A percentile compares a stretch with the other conserved stretches of the same genome.
Conservation (phyloP, 1,284 basidiomycete species). For the Wolfiporia cocos region DNA sequence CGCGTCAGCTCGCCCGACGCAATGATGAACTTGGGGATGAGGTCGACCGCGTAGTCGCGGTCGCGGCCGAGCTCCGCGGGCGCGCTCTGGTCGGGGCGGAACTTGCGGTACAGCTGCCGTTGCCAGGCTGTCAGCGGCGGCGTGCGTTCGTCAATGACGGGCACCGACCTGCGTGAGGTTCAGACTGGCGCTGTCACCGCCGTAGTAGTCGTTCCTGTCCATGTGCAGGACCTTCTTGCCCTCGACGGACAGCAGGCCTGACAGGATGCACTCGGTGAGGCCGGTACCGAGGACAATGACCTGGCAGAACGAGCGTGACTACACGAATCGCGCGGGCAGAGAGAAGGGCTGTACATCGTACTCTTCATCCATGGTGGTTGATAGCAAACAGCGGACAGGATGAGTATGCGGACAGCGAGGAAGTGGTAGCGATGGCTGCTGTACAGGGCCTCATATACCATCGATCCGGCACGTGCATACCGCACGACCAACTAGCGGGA, state of each 20-base stretch:
- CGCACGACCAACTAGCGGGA: neutral
- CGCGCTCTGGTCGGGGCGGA: conserved; percentile 69
- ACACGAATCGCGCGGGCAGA: neutral
- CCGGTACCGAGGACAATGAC: conserved; percentile 95
- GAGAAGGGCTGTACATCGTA: conserved; percentile 61
- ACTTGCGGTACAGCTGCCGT: conserved; percentile 96
- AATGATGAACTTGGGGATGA: conserved; percentile 97
- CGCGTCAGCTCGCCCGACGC: conserved; percentile 96
- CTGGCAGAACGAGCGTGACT: conserved; percentile 33
- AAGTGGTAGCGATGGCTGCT: conserved; percentile 8
- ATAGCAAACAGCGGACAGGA: neutral
- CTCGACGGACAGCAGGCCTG: conserved; percentile 93
- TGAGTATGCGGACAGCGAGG: conserved; percentile 3
- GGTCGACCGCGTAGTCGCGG: conserved; percentile 93
- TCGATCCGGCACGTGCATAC: neutral
- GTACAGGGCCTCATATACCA: neutral
- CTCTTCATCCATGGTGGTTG: conserved; percentile 76
- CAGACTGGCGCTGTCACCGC: conserved; percentile 94
- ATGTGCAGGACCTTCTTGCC: conserved; percentile 99
- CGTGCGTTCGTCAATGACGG: no score
- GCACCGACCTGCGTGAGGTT: conserved; percentile 88
- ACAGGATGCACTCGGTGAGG: conserved; percentile 97
- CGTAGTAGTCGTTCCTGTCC: conserved; percentile 99
- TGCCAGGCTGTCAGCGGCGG: no score
- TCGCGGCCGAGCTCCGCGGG: conserved; percentile 86